These are phyloP conservation scores for Aspergillus ustus DNA, from an alignment of 2,329 filamentous ascomycete species.

Conservation along the genomic window DNA sequence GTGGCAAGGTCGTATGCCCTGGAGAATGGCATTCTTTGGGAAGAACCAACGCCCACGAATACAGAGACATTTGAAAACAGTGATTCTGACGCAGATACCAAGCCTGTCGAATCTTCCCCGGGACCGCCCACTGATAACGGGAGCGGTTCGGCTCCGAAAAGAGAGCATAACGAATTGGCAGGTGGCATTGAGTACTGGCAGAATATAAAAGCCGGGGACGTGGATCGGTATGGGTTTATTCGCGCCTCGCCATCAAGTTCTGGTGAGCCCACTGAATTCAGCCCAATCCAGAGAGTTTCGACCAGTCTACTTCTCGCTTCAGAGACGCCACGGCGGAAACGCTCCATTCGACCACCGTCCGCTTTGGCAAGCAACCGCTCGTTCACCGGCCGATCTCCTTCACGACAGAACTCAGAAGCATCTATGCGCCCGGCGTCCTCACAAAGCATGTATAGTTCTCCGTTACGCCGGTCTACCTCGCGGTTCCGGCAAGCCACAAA, in stretches of 20 bases:
- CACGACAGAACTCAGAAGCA: constrained; percentile 47
- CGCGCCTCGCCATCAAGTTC: constrained; percentile 33
- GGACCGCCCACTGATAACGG: constrained; percentile 32
- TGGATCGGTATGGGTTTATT: constrained; percentile 71
- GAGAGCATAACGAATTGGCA: constrained; percentile 61
- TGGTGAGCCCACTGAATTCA: constrained; percentile 39
- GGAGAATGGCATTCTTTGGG: constrained; percentile 47
- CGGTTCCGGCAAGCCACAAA: constrained; percentile 59
- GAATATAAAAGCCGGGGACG: constrained; percentile 61
- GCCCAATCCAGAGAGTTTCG: constrained; percentile 61
- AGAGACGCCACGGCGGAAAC: constrained; percentile 59
- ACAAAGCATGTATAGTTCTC: constrained; percentile 50
- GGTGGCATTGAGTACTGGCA: constrained; percentile 70
- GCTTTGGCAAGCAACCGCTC: constrained; percentile 52
- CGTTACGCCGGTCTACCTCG: constrained; percentile 46
- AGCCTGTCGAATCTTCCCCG: constrained; percentile 23
- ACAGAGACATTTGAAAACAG: constrained; percentile 35
- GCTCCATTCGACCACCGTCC: constrained; percentile 56
- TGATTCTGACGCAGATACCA: constrained; percentile 33
- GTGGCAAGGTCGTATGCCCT: constrained; percentile 42
- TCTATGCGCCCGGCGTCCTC: constrained; percentile 52
- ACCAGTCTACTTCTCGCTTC: constrained; percentile 63
- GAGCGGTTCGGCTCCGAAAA: constrained; percentile 45
- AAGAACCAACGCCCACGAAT: constrained; percentile 39
- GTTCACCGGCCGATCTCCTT: constrained; percentile 45